Base-by-base conservation (phyloP, 305 asterid genomes). In the Fraxinus sp. region DNA sequence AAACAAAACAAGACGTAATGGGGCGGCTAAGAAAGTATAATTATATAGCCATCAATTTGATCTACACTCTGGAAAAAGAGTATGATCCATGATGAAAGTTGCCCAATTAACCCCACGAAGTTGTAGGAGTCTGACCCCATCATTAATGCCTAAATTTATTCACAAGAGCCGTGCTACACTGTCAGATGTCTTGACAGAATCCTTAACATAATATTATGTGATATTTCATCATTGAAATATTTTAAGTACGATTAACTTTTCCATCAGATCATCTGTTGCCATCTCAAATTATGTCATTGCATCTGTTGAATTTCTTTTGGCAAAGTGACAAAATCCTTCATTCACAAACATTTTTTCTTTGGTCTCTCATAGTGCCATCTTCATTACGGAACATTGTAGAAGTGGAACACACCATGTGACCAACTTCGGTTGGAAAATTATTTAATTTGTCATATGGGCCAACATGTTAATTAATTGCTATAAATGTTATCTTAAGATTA, bases 351-450 rank as follows among this genome's bases (percentile, higher is more conserved):
- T 30, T 62, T 28, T 20, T 28, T 24, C 64, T 81, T 77, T 82
- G 62, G 36, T 46, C 35, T 8, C 30, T 30, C 14, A 49, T 18
- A 46, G 22, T 36, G 33, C 77, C 39, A 57, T 75, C 81, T 73
- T 86, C 73, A 78, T 78, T 49, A 43, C 37, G 77, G 49, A 30
- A 59, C 39, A 57, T 57, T 43, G 39, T 36, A 26, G 28, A 14
- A 49, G 62, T 52, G 24, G 81, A 85, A 83, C 85, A 75, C 77
- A 32, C 55, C 86, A 83, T 81, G 83, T 85, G 88, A 81, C 41
- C 76, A 32, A 24, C 49, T 41, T 41, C 14, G 2, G 13, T 9
- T 41, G 49, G 49, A 14, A 41, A 41, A 41, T 10, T 41, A 41
- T 41, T 41, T 37, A 37, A 37, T 37, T 37, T 37, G 43, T 37